phyloP scores from a whole-genome alignment of 495 filamentous ascomycete species.

The Aspergillus cavernicola region DNA sequence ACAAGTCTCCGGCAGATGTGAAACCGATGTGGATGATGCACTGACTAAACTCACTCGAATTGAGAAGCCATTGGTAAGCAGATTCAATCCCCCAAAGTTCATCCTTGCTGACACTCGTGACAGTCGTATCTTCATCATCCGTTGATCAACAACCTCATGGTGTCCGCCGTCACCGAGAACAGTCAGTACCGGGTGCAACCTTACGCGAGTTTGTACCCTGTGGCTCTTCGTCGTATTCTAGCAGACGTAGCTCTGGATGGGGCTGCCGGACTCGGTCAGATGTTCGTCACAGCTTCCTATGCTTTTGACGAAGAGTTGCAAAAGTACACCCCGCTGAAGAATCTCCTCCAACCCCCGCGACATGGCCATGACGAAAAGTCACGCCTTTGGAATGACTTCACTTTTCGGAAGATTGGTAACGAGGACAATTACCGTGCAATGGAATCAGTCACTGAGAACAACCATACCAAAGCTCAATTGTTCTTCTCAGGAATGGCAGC shows the following conservation, averaged over 20 bases:
- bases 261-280: slow-evolving; percentile 11
- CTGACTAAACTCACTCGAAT: slow-evolving; percentile 61
- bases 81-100: background rate
- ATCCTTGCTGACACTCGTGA: background rate
- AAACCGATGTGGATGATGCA: slow-evolving; percentile 63
- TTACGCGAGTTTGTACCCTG: slow-evolving; percentile 13
- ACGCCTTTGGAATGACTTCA: slow-evolving; percentile 25
- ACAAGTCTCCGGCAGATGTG: slow-evolving; percentile 19
- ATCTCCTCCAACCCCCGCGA: slow-evolving; percentile 10
- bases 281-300: slow-evolving; percentile 17
- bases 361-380: slow-evolving; percentile 9
- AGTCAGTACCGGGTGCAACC: slow-evolving; percentile 12
- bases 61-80: slow-evolving; percentile 46
- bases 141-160: slow-evolving; percentile 6
- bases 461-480: background rate
- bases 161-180: background rate
- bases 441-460: background rate
- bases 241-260: slow-evolving; percentile 10
- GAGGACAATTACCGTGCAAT: slow-evolving; percentile 13
- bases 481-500: slow-evolving; percentile 1
- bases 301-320: slow-evolving; percentile 15
- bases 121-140: slow-evolving; percentile 14
- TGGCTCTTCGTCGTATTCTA: slow-evolving; percentile 18
- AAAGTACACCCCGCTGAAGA: slow-evolving; percentile 6
- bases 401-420: slow-evolving; percentile 22